Percentiles rank a stretch among this genome's conserved stretches.
Evolutionary conservation across 176 grass and related monocot genomes (phyloP).

Genomic region (Paspalum notatum): DNA sequence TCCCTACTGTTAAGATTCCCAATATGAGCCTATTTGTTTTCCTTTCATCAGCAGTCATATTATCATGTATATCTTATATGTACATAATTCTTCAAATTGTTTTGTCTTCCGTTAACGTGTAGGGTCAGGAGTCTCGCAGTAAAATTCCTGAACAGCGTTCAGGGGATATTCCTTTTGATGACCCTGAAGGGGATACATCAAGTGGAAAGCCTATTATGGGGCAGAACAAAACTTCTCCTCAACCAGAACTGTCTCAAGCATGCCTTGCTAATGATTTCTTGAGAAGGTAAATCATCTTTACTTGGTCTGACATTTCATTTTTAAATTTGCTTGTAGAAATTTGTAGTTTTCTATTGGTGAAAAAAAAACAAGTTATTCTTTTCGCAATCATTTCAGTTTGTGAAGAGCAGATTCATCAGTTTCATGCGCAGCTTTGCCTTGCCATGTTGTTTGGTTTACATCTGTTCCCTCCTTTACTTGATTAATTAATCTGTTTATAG

Average conservation of each 20-base stretch:
- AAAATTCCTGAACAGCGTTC: conserved; percentile 26
- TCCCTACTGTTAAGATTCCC: conserved; percentile 14
- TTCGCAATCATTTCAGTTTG: background rate
- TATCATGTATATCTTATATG: background rate
- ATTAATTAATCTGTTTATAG: conserved; percentile 42
- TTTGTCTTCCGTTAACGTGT: conserved; percentile 11
- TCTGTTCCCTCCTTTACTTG: background rate
- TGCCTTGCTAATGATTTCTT: conserved; percentile 81
- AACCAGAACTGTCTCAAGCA: conserved; percentile 53
- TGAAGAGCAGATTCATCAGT: conserved; percentile 4
- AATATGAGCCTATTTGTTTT: conserved; percentile 11
- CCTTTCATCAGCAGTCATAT: conserved; percentile 14
- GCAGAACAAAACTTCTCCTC: conserved; percentile 42
- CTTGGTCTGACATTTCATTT: conserved; percentile 25
- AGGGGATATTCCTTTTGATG: conserved; percentile 27
- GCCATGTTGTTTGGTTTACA: background rate
- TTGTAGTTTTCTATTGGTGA: background rate
- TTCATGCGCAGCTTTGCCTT: background rate
- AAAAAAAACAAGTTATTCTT: background rate
- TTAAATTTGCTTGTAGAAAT: background rate
- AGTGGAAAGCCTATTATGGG: conserved; percentile 29
- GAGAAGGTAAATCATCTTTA: conserved; percentile 63
- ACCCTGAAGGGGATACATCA: conserved; percentile 35
- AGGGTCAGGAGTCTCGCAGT: conserved; percentile 37
- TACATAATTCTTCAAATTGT: conserved; percentile 2